phyloP scores from a whole-genome alignment of 2,329 filamentous ascomycete genomes.

The Phialemonium atrogriseum region DNA sequence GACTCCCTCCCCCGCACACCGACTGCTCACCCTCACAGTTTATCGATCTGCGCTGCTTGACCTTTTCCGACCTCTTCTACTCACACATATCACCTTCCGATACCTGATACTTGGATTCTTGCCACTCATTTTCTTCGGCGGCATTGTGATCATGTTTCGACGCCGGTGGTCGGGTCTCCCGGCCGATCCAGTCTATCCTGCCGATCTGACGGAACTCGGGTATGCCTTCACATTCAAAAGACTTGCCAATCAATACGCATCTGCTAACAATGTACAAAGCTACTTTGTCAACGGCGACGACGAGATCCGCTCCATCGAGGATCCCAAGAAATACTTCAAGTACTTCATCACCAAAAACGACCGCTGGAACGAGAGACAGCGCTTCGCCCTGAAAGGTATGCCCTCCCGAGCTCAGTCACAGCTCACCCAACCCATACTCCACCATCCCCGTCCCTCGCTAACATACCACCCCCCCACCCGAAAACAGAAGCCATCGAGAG shows the following conservation, averaged over 20 bases:
- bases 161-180: slow-evolving; percentile 61
- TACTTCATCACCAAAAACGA: slow-evolving; percentile 65
- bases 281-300: slow-evolving; percentile 73
- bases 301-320: slow-evolving; percentile 61
- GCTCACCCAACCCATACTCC: slow-evolving; percentile 5
- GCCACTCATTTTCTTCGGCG: neutral
- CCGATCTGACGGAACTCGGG: slow-evolving; percentile 64
- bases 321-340: slow-evolving; percentile 64
- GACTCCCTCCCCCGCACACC: no score
- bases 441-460: neutral
- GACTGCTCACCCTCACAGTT: no score
- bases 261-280: slow-evolving; percentile 31
- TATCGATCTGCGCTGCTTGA: no score
- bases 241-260: slow-evolving; percentile 3
- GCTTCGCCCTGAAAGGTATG: slow-evolving; percentile 65
- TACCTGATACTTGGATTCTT: no score
- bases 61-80: no score
- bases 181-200: slow-evolving; percentile 57
- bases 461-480: neutral
- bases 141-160: slow-evolving; percentile 57
- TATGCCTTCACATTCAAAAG: slow-evolving; percentile 27
- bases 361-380: slow-evolving; percentile 69
- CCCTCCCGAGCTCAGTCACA: no score
- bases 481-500: slow-evolving; percentile 50
- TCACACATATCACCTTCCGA: no score